Evolutionary conservation across 345 rosid species (phyloP).

Genomic region (Passiflora organensis): DNA sequence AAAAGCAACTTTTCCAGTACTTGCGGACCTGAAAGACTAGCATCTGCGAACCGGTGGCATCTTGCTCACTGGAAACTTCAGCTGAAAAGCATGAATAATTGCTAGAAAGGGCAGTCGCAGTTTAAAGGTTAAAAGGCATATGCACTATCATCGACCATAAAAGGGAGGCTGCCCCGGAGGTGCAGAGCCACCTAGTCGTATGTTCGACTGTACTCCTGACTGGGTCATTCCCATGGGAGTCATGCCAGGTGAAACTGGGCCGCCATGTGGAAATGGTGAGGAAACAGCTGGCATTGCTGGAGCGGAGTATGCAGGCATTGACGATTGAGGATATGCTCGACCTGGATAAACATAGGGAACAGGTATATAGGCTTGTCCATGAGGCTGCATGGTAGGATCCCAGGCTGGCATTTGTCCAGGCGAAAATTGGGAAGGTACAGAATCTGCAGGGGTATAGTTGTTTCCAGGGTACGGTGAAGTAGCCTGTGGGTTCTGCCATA

Average conservation of each 20-base stretch:
- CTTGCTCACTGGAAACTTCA: too few relatives aligned
- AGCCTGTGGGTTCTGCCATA: constrained; percentile 61
- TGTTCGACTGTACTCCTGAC: constrained; percentile 29
- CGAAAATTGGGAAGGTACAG: constrained; percentile 31
- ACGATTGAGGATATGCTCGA: constrained; percentile 27
- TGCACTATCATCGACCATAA: constrained; percentile 36
- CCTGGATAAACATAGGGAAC: constrained; percentile 31
- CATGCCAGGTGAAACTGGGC: constrained; percentile 16
- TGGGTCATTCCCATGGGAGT: constrained; percentile 26
- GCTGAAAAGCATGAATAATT: too few relatives aligned
- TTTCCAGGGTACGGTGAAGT: constrained; percentile 35
- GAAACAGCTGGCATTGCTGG: constrained; percentile 32
- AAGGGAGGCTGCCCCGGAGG: constrained; percentile 38
- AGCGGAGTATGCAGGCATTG: constrained; percentile 26
- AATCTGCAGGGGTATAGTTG: constrained; percentile 34
- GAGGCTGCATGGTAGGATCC: constrained; percentile 36
- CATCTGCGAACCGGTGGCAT: too few relatives aligned
- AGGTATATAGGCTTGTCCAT: constrained; percentile 22
- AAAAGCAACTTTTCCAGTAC: too few relatives aligned
- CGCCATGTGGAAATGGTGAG: constrained; percentile 29
- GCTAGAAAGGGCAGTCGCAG: too few relatives aligned
- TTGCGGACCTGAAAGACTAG: too few relatives aligned
- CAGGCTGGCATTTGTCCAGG: constrained; percentile 41
- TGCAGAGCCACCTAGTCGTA: constrained; percentile 29
- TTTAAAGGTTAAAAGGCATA: constrained; percentile 5